Evolutionary conservation across 2,329 filamentous ascomycete species (phyloP), one percentile per base, ranked within the genome.

Genomic region (Neonectria hederae): DNA sequence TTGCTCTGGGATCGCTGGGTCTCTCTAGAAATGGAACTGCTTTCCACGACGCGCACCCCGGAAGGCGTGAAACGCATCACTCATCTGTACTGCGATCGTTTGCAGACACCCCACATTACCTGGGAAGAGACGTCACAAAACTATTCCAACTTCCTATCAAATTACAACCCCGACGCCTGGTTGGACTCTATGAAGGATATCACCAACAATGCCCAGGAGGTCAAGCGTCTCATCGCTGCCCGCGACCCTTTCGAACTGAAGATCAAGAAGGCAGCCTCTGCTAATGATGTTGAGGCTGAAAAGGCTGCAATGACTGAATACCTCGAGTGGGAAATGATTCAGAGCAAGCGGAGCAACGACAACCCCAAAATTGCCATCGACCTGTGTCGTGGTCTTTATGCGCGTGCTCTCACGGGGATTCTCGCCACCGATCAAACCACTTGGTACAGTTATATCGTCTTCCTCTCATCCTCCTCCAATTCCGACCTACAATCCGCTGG

Each of bases 361-460:
- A 78, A 81, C 53, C 76, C 78, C 11, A 78, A 81, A 24, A 77
- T 82, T 19, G 78, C 83, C 30, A 76, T 86, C 35, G 81, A 84
- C 54, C 81, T 90, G 4, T 88, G 86, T 71, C 79, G 86, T 30
- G 87, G 85, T n/a, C 83, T 97, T 1, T 97, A 92, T 75, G 89
- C 93, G 71, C 89, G 95, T 63, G 94, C 93, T 21, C 84, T 95
- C 52, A 79, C 87, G 82, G 76, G 85, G 40, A 82, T 90, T 42
- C 92, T 97, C 63, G 88, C 92, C 3, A 88, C 89, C 1, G 90
- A 95, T 71, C 87, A 93, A 40, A 83, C 86, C 14, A 85, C 92
- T 46, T 98, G 95, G 95, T 89, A 91, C 74, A 93, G 97, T 69
- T 93, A 94, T 72, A 83, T 93, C 28, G 91, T 93, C 65, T 94